phyloP scores from a whole-genome alignment of 768 basidiomycete species.

The Boletellus sp. region DNA sequence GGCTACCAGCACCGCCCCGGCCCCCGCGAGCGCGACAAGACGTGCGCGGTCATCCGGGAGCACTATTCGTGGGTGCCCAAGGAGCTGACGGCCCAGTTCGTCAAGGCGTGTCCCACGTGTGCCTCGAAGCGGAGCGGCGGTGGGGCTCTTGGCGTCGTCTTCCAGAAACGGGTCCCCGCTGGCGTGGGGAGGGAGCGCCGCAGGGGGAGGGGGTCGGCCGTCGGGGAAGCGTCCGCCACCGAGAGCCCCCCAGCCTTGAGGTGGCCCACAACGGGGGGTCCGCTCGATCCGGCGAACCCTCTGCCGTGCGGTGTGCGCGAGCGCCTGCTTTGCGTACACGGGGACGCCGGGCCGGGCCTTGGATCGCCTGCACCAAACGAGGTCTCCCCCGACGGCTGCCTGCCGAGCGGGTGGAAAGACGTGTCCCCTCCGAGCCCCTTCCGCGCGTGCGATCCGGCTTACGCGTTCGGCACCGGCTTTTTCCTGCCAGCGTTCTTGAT shows the following conservation, averaged over 20 bases:
- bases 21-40: constrained; percentile 81
- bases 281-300: constrained; percentile 23
- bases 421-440: neutral
- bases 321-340: neutral
- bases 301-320: constrained; percentile 13
- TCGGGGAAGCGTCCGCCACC: neutral
- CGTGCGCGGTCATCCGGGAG: constrained; percentile 58
- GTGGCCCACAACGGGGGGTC: constrained; percentile 26
- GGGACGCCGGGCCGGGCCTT: neutral
- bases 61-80: constrained; percentile 85
- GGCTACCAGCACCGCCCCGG: constrained; percentile 64
- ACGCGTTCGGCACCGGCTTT: neutral
- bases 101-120: constrained; percentile 78
- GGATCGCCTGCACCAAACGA: neutral
- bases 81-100: constrained; percentile 74
- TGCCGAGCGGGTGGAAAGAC: constrained; percentile 1
- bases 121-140: constrained; percentile 41
- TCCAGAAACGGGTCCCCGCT: neutral
- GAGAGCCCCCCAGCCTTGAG: neutral
- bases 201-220: neutral
- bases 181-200: neutral
- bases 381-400: neutral
- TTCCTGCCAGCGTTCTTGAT: neutral
- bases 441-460: neutral
- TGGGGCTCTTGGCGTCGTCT: constrained; percentile 15